A percentile compares a stretch with the other conserved stretches of the same genome.
Conservation (phyloP, 2,329 filamentous ascomycete genomes). For the Diaporthe longicolla region DNA sequence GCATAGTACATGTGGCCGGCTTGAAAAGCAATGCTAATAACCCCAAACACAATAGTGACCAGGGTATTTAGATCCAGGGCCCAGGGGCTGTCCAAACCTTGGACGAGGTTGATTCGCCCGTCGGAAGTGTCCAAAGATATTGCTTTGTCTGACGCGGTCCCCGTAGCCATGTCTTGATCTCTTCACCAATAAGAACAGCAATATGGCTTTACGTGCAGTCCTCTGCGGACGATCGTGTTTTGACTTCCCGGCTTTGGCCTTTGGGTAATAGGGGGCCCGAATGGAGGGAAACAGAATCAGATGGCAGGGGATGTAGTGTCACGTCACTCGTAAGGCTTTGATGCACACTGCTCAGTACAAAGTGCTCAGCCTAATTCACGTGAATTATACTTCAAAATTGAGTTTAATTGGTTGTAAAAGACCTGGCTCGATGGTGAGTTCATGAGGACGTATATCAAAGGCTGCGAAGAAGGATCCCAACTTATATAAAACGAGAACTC, state of each 20-base stretch:
- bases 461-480: not conserved
- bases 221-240: not conserved
- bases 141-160: not conserved
- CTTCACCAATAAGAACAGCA: rapidly evolving
- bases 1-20: not conserved
- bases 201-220: no score
- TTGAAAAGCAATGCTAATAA: not conserved
- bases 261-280: no score
- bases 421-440: not conserved
- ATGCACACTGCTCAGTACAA: not conserved
- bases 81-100: constrained; percentile 6
- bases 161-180: not conserved
- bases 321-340: not conserved
- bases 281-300: not conserved
- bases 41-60: constrained; percentile 24
- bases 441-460: not conserved
- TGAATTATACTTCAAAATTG: not conserved
- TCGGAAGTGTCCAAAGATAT: not conserved
- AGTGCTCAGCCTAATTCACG: not conserved
- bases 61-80: constrained; percentile 29
- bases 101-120: not conserved
- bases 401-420: not conserved
- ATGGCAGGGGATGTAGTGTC: not conserved
- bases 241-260: not conserved
- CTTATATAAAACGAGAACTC: not conserved